Percentiles rank a stretch among this genome's conserved stretches.
These are phyloP conservation scores for Trichophaea hybrida DNA, from an alignment of 2,329 filamentous ascomycete genomes.

Conservation along the genomic window DNA sequence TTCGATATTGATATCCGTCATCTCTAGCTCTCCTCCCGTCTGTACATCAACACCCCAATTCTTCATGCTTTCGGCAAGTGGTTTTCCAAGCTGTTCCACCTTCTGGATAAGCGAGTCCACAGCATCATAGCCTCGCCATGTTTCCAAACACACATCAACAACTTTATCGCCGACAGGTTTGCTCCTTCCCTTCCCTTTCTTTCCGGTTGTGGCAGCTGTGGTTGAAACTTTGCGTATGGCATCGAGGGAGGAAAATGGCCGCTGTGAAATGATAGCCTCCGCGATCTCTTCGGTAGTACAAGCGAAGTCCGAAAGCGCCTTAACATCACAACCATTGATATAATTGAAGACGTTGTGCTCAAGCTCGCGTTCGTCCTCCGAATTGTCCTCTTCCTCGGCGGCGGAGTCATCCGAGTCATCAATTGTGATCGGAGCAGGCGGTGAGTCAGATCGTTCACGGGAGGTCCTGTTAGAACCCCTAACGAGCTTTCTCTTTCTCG, in stretches of 20 bases:
- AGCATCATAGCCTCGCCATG: conserved; percentile 64
- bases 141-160: conserved; percentile 52
- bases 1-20: conserved; percentile 33
- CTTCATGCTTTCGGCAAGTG: conserved; percentile 49
- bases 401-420: conserved; percentile 30
- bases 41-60: conserved; percentile 55
- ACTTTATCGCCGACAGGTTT: conserved; percentile 49
- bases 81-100: conserved; percentile 59
- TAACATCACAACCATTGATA: conserved; percentile 63
- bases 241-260: conserved; percentile 56
- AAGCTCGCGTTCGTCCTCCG: conserved; percentile 34
- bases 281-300: conserved; percentile 57
- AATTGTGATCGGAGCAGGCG: conserved; percentile 21
- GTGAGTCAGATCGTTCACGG: conserved; percentile 21
- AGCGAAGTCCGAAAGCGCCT: conserved; percentile 70
- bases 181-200: conserved; percentile 31
- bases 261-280: conserved; percentile 52
- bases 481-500: conserved; percentile 27
- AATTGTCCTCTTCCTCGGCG: conserved; percentile 27
- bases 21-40: conserved; percentile 46
- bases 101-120: conserved; percentile 68
- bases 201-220: conserved; percentile 37
- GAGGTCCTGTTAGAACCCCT: conserved; percentile 17
- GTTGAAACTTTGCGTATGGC: conserved; percentile 47
- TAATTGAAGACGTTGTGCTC: conserved; percentile 54